Base-by-base conservation (phyloP, 768 basidiomycete genomes). In the Mycena galopus region DNA sequence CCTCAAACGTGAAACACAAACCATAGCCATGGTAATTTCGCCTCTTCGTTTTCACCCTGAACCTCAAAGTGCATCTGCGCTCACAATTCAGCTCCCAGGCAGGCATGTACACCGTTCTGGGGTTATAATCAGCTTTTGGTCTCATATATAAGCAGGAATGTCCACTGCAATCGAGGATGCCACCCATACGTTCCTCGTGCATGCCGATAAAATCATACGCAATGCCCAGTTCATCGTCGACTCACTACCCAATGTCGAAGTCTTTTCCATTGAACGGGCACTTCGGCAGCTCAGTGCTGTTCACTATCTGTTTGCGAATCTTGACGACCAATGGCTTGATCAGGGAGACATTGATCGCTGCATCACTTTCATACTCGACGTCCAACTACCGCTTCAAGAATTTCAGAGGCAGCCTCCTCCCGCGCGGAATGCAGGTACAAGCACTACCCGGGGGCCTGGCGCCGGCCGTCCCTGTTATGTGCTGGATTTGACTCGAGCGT, bases 381-480 rank as follows among this genome's bases (percentile, higher is more conserved):
- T 55, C 21, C 57, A 44, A 23, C 17, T 67, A 23, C 44, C 50
- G 25, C 35, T 69, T 1, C 14, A 62, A 19, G 4, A 10, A 21
- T 62, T 69, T 23, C 60, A 47, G 60, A 55, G 0, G 19, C 23
- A 14, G 32, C 64, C 9, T 56, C 23, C 71, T 19, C 71, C 66
- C 14, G 58, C 47, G 39, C 61, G 30, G 1, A 72, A 44, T n/a
- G 25, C 53, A 32, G 71, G 62, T 10, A 50, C 73, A 19, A 44
- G 58, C 1, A 32, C 19, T 2, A 12, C 14, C 9, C 44, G 56
- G 0, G 12, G 27, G 2, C 16, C 74, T 2, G 71, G 63, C 4
- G n/a, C n/a, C n/a, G 78, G 79, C 3, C 69, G 78, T 14, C 79
- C 80, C 14, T 35, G 72, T 21, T 79, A 74, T 39, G 29, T 44